Evolutionary conservation across 2,329 filamentous ascomycete genomes (phyloP).

Genomic region (Whalleya microplaca): DNA sequence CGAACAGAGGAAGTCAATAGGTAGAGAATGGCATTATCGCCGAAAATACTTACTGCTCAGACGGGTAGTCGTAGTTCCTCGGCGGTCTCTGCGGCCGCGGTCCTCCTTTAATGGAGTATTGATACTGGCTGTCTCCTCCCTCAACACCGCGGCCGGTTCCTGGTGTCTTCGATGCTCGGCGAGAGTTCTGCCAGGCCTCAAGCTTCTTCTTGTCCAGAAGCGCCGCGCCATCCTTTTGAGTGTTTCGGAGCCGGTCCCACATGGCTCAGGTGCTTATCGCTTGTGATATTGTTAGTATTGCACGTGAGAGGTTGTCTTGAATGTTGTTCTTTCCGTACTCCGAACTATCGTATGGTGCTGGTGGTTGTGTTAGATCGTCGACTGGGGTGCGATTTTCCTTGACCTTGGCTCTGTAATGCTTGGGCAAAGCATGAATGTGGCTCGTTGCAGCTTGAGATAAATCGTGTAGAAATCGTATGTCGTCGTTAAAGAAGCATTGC

Average conservation of each 20-base stretch:
- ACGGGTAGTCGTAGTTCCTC: conserved; percentile 34
- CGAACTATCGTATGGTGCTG: conserved; percentile 8
- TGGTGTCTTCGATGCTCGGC: conserved; percentile 26
- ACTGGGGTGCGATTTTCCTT: conserved; percentile 18
- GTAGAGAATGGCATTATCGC: not conserved
- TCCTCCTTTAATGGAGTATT: conserved; percentile 43
- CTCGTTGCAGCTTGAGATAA: conserved; percentile 1
- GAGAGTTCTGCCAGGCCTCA: conserved; percentile 38
- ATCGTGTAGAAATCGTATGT: not conserved
- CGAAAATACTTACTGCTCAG: conserved; percentile 30
- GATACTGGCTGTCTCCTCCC: conserved; percentile 40
- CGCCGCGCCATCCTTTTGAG: conserved; percentile 29
- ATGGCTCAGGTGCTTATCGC: conserved; percentile 26
- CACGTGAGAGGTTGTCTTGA: conserved; percentile 13
- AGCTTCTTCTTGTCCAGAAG: conserved; percentile 34
- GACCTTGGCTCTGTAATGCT: conserved; percentile 17
- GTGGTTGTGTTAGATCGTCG: conserved; percentile 27
- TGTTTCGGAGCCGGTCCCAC: conserved; percentile 42
- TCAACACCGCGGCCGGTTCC: conserved; percentile 25
- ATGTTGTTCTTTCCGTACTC: conserved; percentile 13
- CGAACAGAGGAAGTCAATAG: not conserved
- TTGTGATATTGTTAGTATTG: conserved; percentile 1
- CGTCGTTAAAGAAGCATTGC: not conserved
- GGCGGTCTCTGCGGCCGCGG: conserved; percentile 38
- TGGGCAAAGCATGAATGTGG: conserved; percentile 10